These are phyloP conservation scores for Meyerozyma smithsonii DNA, from an alignment of 1,139 yeast genomes.

Conservation along the genomic window DNA sequence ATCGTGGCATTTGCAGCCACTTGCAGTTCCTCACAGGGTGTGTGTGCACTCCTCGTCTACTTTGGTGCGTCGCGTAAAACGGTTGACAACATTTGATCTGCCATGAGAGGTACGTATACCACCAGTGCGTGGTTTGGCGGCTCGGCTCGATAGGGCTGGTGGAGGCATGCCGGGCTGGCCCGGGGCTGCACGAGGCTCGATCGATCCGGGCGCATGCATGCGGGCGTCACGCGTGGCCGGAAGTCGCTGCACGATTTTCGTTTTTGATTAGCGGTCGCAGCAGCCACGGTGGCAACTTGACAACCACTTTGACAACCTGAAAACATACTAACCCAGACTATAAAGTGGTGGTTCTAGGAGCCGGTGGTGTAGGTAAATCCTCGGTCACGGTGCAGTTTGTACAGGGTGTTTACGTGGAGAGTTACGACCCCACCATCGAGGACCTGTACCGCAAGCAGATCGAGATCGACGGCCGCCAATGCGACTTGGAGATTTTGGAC, in stretches of 20 bases:
- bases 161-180: no score
- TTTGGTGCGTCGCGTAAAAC: not conserved
- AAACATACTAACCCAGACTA: conserved; percentile 25
- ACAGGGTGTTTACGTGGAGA: conserved; percentile 48
- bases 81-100: not conserved
- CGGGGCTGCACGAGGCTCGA: no score
- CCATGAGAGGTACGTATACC: conserved; percentile 9
- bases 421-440: conserved; percentile 48
- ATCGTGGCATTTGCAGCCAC: not conserved
- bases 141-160: no score
- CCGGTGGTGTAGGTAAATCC: conserved; percentile 52
- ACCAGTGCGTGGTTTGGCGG: not conserved
- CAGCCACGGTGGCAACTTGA: no score
- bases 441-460: conserved; percentile 89
- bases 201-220: no score
- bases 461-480: conserved; percentile 86
- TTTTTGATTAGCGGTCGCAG: no score
- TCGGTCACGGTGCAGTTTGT: conserved; percentile 49
- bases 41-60: conserved; percentile 1
- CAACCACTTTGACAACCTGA: no score
- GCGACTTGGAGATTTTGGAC: conserved; percentile 66
- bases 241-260: no score
- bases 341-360: conserved; percentile 47
- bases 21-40: no score
- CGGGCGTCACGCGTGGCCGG: no score